Percentiles rank a stretch among this genome's conserved stretches.
Evolutionary conservation across 768 basidiomycete genomes (phyloP).

Genomic region (Holtermanniella nyarrowii): DNA sequence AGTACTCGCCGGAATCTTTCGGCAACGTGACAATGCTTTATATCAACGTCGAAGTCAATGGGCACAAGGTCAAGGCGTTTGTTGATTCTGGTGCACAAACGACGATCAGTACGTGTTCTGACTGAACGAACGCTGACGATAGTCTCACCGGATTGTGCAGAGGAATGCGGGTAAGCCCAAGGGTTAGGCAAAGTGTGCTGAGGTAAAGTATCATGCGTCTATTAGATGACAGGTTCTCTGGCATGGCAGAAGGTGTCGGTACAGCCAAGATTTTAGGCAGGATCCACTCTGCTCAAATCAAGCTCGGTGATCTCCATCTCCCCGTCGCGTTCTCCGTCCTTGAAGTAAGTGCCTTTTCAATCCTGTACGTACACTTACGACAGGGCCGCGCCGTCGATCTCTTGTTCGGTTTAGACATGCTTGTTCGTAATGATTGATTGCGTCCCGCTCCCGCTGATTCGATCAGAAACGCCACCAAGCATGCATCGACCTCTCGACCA

Average conservation of each 20-base stretch:
- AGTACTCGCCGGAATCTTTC: slow-evolving; percentile 84
- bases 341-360: slow-evolving; percentile 52
- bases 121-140: neutral
- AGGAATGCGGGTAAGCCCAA: slow-evolving; percentile 64
- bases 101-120: slow-evolving; percentile 71
- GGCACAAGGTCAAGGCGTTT: slow-evolving; percentile 81
- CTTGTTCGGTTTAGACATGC: slow-evolving; percentile 98
- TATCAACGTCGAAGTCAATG: slow-evolving; percentile 86
- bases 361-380: neutral
- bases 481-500: slow-evolving; percentile 83
- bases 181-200: neutral
- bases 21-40: slow-evolving; percentile 95
- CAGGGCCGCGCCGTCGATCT: slow-evolving; percentile 87
- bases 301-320: slow-evolving; percentile 68
- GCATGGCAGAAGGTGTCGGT: slow-evolving; percentile 87
- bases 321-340: slow-evolving; percentile 91
- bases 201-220: slow-evolving; percentile 74
- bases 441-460: neutral
- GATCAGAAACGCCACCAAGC: slow-evolving; percentile 76
- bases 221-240: slow-evolving; percentile 72
- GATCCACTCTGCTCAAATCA: slow-evolving; percentile 86
- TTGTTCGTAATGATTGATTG: slow-evolving; percentile 40
- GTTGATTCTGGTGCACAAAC: slow-evolving; percentile 96
- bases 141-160: slow-evolving; percentile 90
- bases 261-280: slow-evolving; percentile 88